Percentiles rank a stretch among this genome's conserved stretches.
Conservation (phyloP, 257 asterid species). For the Catharanthus roseus region DNA sequence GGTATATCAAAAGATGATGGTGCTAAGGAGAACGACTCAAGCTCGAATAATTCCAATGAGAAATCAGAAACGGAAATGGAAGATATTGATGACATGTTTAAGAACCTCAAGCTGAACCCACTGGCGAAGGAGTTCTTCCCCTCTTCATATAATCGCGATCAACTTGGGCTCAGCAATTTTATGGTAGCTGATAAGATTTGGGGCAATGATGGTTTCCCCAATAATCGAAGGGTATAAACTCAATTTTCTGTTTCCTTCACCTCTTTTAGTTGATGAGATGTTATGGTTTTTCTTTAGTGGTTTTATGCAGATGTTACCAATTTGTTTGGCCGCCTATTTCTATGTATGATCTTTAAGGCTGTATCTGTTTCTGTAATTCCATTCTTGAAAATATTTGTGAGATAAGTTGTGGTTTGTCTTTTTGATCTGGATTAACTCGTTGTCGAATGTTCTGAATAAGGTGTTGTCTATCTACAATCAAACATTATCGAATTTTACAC, state of each 20-base stretch:
- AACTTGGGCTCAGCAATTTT: conserved; percentile 42
- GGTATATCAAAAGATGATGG: conserved; percentile 21
- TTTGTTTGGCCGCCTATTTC: not conserved
- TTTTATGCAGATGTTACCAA: conserved; percentile 3
- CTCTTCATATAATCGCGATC: conserved; percentile 54
- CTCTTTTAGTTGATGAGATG: conserved; percentile 4
- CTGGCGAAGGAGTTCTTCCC: conserved; percentile 89
- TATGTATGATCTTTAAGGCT: not conserved
- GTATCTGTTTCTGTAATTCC: not conserved
- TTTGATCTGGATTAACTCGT: not conserved
- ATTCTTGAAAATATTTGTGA: not conserved
- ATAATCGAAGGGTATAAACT: conserved; percentile 61
- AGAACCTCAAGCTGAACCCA: conserved; percentile 79
- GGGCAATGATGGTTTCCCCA: conserved; percentile 49
- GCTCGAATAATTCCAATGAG: conserved; percentile 35
- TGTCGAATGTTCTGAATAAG: not conserved
- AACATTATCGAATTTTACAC: not conserved
- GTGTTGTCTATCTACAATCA: not conserved
- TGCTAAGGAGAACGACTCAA: conserved; percentile 47
- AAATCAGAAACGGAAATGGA: conserved; percentile 62
- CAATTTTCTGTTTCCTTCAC: conserved; percentile 11
- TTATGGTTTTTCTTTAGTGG: conserved; percentile 10
- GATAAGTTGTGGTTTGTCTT: not conserved
- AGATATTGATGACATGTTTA: conserved; percentile 61
- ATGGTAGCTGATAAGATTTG: conserved; percentile 36